These are phyloP conservation scores for Lactarius vividus DNA, from an alignment of 768 basidiomycete genomes.

Conservation along the genomic window DNA sequence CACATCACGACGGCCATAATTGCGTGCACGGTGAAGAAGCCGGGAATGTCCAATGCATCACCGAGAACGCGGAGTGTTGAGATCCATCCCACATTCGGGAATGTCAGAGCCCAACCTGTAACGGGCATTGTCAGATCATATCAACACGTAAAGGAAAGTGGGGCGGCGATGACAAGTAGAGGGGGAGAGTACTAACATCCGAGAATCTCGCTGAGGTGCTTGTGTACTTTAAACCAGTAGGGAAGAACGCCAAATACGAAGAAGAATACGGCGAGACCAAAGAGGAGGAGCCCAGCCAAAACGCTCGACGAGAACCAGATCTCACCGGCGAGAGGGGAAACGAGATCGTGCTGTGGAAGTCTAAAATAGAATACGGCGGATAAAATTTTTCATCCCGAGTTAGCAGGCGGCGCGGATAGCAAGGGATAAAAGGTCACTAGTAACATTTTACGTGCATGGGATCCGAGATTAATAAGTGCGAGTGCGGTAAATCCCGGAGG, in stretches of 20 bases:
- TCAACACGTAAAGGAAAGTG: constrained; percentile 1
- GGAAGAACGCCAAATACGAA: constrained; percentile 45
- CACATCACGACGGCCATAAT: constrained; percentile 43
- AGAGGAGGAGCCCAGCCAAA: constrained; percentile 41
- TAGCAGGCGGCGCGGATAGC: background rate
- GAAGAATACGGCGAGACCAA: constrained; percentile 47
- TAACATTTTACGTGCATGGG: constrained; percentile 39
- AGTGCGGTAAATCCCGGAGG: constrained; percentile 51
- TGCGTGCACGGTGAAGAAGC: constrained; percentile 41
- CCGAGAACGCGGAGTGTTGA: constrained; percentile 41
- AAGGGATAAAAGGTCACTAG: constrained; percentile 14
- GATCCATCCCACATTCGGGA: constrained; percentile 51
- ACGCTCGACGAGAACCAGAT: constrained; percentile 46
- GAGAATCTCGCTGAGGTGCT: constrained; percentile 45
- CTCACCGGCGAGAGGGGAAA: constrained; percentile 42
- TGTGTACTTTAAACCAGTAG: constrained; percentile 51
- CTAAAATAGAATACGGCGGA: constrained; percentile 26
- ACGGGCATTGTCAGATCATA: background rate
- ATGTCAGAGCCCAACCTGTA: constrained; percentile 46
- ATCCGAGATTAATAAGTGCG: constrained; percentile 46
- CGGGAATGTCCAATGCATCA: constrained; percentile 41
- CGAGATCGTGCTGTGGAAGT: constrained; percentile 37
- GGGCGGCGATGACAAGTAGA: background rate
- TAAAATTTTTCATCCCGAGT: background rate
- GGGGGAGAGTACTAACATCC: constrained; percentile 37